Base-by-base conservation (phyloP, 179 eudicot species). In the Sideroxylon spinosum region DNA sequence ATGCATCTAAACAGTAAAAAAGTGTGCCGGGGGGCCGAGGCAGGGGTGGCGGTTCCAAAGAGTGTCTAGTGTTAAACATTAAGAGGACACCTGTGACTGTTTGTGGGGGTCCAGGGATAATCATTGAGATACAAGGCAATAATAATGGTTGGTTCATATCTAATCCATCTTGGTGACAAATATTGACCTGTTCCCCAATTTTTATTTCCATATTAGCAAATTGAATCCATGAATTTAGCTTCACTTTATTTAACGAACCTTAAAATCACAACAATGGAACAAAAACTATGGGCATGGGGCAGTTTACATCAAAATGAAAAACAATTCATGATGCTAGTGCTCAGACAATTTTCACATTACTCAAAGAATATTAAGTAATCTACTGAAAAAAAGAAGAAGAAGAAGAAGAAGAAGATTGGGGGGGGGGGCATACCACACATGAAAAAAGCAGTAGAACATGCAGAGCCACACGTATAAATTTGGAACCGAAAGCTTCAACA, bases 381-480 rank as follows among this genome's bases (percentile, higher is more conserved):
- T 46, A 75, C 9, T 56, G 68, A 11, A 64, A 37, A 56, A 61
- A 64, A 37, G 44, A 37, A 37, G 5, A 37, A 37, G 5, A 37
- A 0, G 5, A 3, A 37, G 5, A 37, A 3, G 5, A 0, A 37
- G 44, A 37, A 37, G 44, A 3, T 4, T 0, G 12, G 23, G 56
- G 72, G 72, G 78, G 77, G 76, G 29, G 65, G 81, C 93, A 73
- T 86, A 95, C 99, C 99, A 95, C 61, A 95, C 91, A 85, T 95
- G 99, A 83, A 95, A 95, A 82, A 93, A 89, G 84, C 98, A 91
- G 81, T 95, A 95, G 86, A 95, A 95, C 99, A 95, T 91, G 94
- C 99, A 95, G 84, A 95, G 89, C 99, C 99, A 95, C 62, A 95
- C 98, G 61, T 95, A 95, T 81, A 95, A 86, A 80, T 86, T 95